Evolutionary conservation across 1,284 basidiomycete genomes (phyloP).

Genomic region (Ceratobasidium papillatum): DNA sequence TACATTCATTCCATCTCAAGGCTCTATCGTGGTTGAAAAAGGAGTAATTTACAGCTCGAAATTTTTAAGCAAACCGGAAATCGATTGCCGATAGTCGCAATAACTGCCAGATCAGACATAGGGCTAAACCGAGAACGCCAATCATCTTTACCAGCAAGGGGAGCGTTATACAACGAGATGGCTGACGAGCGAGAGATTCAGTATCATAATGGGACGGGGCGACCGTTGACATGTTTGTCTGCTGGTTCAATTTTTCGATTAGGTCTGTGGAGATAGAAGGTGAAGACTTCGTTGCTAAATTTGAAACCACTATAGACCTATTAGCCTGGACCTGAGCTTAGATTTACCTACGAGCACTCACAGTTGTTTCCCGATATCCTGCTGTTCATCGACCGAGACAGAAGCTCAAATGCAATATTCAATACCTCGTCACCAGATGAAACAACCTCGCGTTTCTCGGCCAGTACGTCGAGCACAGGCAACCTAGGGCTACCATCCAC

Average conservation of each 20-base stretch:
- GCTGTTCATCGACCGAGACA: no score
- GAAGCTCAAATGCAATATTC: no score
- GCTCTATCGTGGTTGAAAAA: not conserved
- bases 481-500: no score
- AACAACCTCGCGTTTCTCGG: no score
- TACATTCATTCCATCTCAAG: not conserved
- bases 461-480: no score
- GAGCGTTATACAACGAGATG: not conserved
- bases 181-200: not conserved
- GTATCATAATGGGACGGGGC: not conserved
- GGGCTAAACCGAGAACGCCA: not conserved
- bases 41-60: not conserved
- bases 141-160: not conserved
- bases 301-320: no score
- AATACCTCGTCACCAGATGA: no score
- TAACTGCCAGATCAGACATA: not conserved
- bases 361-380: no score
- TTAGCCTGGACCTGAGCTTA: no score
- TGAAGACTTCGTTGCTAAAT: not conserved
- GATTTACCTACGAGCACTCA: no score
- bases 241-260: not conserved
- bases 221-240: not conserved
- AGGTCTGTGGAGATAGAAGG: not conserved
- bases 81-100: not conserved
- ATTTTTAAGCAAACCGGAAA: not conserved